Evolutionary conservation across 1,139 yeast genomes (phyloP), one percentile per base, ranked within the genome.

Genomic region (Geotrichum aggregatum): DNA sequence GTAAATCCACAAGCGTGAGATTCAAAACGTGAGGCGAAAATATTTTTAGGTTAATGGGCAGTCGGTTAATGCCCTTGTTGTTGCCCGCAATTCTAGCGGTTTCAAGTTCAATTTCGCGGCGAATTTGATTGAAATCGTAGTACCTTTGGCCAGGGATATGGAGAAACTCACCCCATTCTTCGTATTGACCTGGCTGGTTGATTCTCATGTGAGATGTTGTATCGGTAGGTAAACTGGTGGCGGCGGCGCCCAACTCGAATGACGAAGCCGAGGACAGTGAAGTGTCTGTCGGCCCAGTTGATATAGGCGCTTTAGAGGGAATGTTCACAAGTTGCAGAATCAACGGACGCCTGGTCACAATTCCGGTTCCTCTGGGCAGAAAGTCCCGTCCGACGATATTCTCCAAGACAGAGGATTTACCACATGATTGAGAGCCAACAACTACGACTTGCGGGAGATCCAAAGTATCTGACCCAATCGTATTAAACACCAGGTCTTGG

Each of bases 111-210:
- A 94, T 94, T 70, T 94, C 99, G 49, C 75, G 75, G 60, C 96
- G 80, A 56, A 94, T 89, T 46, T 88, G 95, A 46, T 76, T 71
- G 67, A 92, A 92, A 66, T 82, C 82, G 70, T 84, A 87, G 67
- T 86, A 92, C 59, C 86, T 74, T 61, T 83, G 82, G 50, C 87
- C 87, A 10, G 98, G 98, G 35, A 88, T 72, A 68, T 94, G 99
- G 56, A 92, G 73, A 64, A 94, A 94, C 68, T 94, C 98, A 43
- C 98, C 98, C 95, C 96, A 94, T 70, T 92, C 97, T 43, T 55
- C 57, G 30, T 50, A 46, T 34, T 53, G 52, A 6, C 36, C 40
- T 8, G 52, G 47, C 13, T 43, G 46, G 24, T 35, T 30, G 10
- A 44, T 26, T 14, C 48, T 49, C 5, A 39, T 50, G 42, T 47